These are phyloP conservation scores for Saccharomycopsis synnaedendra DNA, from an alignment of 805 yeast genomes.

Conservation along the genomic window DNA sequence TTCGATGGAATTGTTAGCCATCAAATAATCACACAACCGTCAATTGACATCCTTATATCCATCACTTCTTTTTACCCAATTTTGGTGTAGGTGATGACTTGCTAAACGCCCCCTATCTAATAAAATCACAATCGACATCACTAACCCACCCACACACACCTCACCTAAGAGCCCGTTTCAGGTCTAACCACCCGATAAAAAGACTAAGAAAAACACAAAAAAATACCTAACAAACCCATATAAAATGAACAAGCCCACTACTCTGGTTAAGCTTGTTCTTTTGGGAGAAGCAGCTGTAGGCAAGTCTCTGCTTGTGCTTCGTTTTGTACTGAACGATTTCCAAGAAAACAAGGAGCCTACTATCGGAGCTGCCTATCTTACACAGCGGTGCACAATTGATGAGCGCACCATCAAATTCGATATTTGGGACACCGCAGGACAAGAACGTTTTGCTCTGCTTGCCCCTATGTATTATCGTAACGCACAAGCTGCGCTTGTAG, in stretches of 20 bases:
- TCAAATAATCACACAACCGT: no score
- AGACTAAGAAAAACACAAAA: not conserved
- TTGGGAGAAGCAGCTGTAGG: conserved; percentile 98
- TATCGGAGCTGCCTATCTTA: conserved; percentile 93
- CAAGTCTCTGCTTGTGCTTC: conserved; percentile 79
- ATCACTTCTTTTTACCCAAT: no score
- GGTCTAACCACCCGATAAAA: not conserved
- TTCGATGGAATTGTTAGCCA: no score
- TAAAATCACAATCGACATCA: no score
- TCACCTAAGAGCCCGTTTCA: not conserved
- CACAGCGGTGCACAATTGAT: conserved; percentile 85
- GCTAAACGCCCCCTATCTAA: no score
- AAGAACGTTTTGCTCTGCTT: conserved; percentile 88
- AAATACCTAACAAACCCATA: not conserved
- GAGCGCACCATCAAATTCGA: conserved; percentile 83
- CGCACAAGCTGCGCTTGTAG: conserved; percentile 94
- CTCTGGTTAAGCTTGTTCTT: conserved; percentile 79
- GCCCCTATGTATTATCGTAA: conserved; percentile 97
- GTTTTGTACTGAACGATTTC: conserved; percentile 91
- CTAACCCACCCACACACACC: no score
- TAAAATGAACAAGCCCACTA: conserved; percentile 31
- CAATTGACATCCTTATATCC: no score
- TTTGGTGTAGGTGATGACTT: no score
- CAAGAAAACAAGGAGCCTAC: conserved; percentile 97
- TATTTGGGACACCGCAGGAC: conserved; percentile 98